Evolutionary conservation across 495 filamentous ascomycete species (phyloP).

Genomic region (Hypoxylon intermedium): DNA sequence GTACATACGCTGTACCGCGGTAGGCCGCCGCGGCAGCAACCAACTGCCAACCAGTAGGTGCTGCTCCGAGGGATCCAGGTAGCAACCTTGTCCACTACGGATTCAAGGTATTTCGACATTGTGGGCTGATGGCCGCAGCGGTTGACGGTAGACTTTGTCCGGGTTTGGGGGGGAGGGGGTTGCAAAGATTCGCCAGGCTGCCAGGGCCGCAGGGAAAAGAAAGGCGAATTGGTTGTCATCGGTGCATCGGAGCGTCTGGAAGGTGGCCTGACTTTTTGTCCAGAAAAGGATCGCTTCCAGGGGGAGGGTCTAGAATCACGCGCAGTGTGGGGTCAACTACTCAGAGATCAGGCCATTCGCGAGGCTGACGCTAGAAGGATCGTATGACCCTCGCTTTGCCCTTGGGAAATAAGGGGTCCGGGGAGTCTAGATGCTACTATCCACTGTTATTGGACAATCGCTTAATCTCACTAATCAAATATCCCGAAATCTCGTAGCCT

Average conservation of each 20-base stretch:
- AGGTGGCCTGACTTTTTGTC: slow-evolving; percentile 37
- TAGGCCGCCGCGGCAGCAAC: slow-evolving; percentile 7
- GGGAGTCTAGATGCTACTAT: slow-evolving; percentile 22
- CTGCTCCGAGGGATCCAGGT: slow-evolving; percentile 5
- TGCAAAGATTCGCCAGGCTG: slow-evolving; percentile 29
- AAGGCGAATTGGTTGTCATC: slow-evolving; percentile 21
- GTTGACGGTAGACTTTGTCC: slow-evolving; percentile 33
- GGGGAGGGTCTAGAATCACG: slow-evolving; percentile 38
- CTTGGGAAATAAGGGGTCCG: slow-evolving; percentile 17
- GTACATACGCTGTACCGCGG: too few relatives aligned
- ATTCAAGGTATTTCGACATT: slow-evolving; percentile 33
- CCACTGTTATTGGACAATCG: slow-evolving; percentile 21
- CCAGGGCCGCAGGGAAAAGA: slow-evolving; percentile 15
- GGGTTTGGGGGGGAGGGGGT: too few relatives aligned
- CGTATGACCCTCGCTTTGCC: slow-evolving; percentile 43
- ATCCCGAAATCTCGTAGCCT: slow-evolving; percentile 20
- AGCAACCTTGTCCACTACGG: background rate
- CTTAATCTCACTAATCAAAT: background rate
- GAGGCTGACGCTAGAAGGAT: slow-evolving; percentile 41
- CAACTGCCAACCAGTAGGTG: too few relatives aligned
- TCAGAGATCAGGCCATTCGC: slow-evolving; percentile 43
- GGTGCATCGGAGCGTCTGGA: slow-evolving; percentile 27
- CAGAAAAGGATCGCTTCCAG: slow-evolving; percentile 28
- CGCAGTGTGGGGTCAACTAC: slow-evolving; percentile 37
- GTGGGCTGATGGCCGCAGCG: slow-evolving; percentile 39